A percentile compares a stretch with the other conserved stretches of the same genome.
phyloP scores from a whole-genome alignment of 805 yeast genomes.

The Teunomyces lycoperdinae region DNA sequence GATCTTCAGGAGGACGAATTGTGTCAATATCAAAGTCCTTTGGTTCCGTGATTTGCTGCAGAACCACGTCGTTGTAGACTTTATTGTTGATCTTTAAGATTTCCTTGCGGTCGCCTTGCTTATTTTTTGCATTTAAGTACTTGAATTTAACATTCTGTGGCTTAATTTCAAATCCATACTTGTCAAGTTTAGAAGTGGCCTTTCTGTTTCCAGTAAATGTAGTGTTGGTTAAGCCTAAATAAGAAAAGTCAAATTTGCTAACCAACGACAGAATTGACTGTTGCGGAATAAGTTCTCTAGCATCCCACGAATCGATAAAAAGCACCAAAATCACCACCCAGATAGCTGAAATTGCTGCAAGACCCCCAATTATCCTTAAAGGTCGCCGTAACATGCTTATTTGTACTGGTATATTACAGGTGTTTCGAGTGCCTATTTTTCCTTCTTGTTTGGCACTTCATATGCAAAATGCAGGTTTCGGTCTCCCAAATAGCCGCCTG shows the following conservation, averaged over 20 bases:
- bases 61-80: constrained; percentile 35
- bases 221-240: background rate
- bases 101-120: constrained; percentile 27
- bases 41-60: constrained; percentile 46
- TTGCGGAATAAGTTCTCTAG: background rate
- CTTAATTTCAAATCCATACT: constrained; percentile 11
- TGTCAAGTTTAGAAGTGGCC: background rate
- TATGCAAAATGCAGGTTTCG: no score
- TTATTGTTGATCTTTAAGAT: constrained; percentile 38
- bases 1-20: constrained; percentile 26
- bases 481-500: no score
- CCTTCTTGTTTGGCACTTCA: no score
- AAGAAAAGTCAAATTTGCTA: constrained; percentile 11
- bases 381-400: no score
- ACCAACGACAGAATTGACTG: constrained; percentile 8
- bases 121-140: constrained; percentile 26
- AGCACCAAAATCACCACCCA: no score
- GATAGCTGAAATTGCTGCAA: no score
- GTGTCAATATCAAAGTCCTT: constrained; percentile 33
- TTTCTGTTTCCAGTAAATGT: background rate
- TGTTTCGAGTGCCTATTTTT: no score
- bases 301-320: background rate
- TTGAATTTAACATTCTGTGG: constrained; percentile 33
- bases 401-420: no score
- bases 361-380: no score